A percentile compares a stretch with the other conserved stretches of the same genome.
phyloP scores from a whole-genome alignment of 1,284 basidiomycete genomes.

The Acaromyces ingoldii region DNA sequence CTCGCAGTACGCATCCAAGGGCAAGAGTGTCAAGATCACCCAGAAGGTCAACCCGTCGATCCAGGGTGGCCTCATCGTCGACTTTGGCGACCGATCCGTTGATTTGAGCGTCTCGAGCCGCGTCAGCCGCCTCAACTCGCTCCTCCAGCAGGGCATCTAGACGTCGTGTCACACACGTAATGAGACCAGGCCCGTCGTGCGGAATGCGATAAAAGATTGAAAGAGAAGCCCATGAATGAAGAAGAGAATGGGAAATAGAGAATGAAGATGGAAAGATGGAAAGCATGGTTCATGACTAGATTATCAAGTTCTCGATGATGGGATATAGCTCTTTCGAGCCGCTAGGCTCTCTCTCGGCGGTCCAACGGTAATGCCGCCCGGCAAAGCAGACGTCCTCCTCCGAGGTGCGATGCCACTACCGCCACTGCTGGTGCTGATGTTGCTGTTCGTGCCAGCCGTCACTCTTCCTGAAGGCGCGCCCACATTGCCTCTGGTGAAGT shows the following conservation, averaged over 20 bases:
- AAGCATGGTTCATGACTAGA: background rate
- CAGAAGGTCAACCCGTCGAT: constrained; percentile 49
- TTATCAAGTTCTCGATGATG: too few relatives aligned
- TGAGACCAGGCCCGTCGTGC: background rate
- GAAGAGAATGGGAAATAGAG: background rate
- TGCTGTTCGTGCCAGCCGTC: too few relatives aligned
- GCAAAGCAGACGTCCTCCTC: background rate
- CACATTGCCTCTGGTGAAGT: too few relatives aligned
- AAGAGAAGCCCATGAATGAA: background rate
- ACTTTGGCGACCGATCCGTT: constrained; percentile 96
- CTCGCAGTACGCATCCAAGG: constrained; percentile 42
- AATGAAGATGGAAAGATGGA: background rate
- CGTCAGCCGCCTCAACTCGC: constrained; percentile 87
- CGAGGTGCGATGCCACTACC: too few relatives aligned
- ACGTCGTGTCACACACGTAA: background rate
- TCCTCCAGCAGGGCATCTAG: constrained; percentile 55
- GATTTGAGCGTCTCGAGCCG: constrained; percentile 88
- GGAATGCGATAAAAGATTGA: background rate
- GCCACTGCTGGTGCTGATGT: too few relatives aligned
- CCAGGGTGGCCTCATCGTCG: constrained; percentile 72
- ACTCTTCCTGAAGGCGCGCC: too few relatives aligned
- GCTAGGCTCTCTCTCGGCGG: too few relatives aligned
- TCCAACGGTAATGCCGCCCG: background rate
- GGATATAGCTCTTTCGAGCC: too few relatives aligned
- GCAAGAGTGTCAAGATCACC: constrained; percentile 46